Percentiles rank a stretch among this genome's conserved stretches.
These are phyloP conservation scores for Lentinus brumalis DNA, from an alignment of 768 basidiomycete species.

Conservation along the genomic window DNA sequence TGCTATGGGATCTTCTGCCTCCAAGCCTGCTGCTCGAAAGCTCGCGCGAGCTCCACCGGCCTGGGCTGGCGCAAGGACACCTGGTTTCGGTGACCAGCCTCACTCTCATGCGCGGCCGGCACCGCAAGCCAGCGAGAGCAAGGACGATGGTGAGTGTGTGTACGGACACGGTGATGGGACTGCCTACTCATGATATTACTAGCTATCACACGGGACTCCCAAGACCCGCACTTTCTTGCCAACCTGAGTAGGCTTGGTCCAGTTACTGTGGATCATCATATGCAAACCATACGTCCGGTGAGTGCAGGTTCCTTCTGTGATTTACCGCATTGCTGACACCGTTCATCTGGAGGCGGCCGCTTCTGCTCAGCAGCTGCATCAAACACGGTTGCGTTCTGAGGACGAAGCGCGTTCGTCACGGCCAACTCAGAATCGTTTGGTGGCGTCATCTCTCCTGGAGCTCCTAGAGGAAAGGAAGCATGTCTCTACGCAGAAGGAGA, in stretches of 20 bases:
- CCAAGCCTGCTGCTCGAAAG: conserved; percentile 57
- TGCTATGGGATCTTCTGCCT: conserved; percentile 61
- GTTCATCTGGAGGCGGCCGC: conserved; percentile 25
- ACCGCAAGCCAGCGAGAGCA: conserved; percentile 51
- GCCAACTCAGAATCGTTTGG: conserved; percentile 53
- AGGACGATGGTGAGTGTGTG: conserved; percentile 44
- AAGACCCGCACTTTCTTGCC: conserved; percentile 69
- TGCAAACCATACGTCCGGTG: conserved; percentile 52
- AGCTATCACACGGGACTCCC: conserved; percentile 68
- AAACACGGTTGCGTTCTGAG: conserved; percentile 58
- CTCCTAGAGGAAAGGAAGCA: conserved; percentile 68
- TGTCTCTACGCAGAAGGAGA: conserved; percentile 39
- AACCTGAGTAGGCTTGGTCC: conserved; percentile 67
- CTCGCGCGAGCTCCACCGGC: conserved; percentile 51
- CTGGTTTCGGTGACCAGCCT: conserved; percentile 18
- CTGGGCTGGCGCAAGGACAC: conserved; percentile 51
- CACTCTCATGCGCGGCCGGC: conserved; percentile 20
- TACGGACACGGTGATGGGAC: background rate
- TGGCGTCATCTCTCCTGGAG: conserved; percentile 51
- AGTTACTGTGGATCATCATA: conserved; percentile 70
- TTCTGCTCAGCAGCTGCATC: conserved; percentile 48
- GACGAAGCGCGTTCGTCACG: conserved; percentile 46
- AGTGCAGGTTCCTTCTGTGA: conserved; percentile 14
- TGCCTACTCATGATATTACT: background rate
- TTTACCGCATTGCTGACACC: background rate